phyloP scores from a whole-genome alignment of 495 filamentous ascomycete genomes.

The Penicillium flavigenum region DNA sequence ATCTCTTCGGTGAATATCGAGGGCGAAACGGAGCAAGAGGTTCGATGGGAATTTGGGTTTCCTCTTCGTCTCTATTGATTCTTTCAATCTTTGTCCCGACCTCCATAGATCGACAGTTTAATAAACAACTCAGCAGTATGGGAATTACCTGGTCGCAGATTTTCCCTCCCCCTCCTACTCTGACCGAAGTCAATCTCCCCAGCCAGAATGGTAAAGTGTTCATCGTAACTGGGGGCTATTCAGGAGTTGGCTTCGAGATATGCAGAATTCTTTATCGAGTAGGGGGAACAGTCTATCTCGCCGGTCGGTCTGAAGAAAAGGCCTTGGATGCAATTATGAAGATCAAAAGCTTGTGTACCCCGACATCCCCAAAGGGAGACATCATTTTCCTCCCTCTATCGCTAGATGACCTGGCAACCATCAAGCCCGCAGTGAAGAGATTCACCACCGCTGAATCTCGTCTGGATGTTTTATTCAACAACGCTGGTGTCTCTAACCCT shows the following conservation, averaged over 20 bases:
- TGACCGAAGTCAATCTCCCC: slow-evolving; percentile 34
- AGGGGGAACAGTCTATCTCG: slow-evolving; percentile 45
- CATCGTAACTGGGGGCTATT: slow-evolving; percentile 41
- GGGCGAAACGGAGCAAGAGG: background rate
- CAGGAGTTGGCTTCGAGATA: slow-evolving; percentile 47
- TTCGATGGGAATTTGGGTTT: background rate
- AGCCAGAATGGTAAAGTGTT: slow-evolving; percentile 40
- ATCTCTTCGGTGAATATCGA: background rate
- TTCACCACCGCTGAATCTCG: slow-evolving; percentile 41
- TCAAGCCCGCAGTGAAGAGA: slow-evolving; percentile 44
- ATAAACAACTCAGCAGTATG: background rate
- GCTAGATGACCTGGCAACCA: slow-evolving; percentile 50
- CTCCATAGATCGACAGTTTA: background rate
- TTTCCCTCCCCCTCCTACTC: slow-evolving; percentile 31
- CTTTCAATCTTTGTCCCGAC: background rate
- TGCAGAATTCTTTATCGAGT: slow-evolving; percentile 41
- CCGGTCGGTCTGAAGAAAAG: slow-evolving; percentile 40
- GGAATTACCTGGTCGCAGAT: slow-evolving; percentile 23
- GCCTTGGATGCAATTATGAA: slow-evolving; percentile 34
- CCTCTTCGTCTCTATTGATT: background rate
- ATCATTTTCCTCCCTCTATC: slow-evolving; percentile 46
- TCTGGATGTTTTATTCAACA: slow-evolving; percentile 57
- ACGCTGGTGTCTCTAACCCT: slow-evolving; percentile 49
- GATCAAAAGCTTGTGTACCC: slow-evolving; percentile 24
- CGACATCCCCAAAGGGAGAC: slow-evolving; percentile 20